Base-by-base conservation (phyloP, 2,329 filamentous ascomycete genomes). In the Diaporthe eres region DNA sequence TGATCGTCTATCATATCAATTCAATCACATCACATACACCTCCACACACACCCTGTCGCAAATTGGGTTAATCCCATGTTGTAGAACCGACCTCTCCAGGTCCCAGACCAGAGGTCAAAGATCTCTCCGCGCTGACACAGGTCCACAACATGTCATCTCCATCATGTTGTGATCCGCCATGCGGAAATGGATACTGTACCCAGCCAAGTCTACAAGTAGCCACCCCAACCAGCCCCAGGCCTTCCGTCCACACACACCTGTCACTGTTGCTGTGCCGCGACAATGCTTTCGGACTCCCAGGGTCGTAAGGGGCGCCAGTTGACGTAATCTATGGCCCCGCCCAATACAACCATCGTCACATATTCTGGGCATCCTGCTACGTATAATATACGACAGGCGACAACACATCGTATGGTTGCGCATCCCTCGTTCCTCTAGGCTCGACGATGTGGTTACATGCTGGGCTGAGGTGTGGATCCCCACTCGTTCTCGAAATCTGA, bases 381-480 rank as follows among this genome's bases (percentile, higher is more conserved):
- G 53, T 37, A 72, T 58, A 53, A n/a, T 42, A 37, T 49, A n/a
- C 28, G 42, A 39, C n/a, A 37, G 28, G 55, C 28, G 70, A 49
- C 42, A 44, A 58, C 57, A 53, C 28, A 72, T 72, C 71, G 58
- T 72, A 61, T 58, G 71, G 57, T 72, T 17, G 13, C n/a, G 22
- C 57, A 72, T 63, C 44, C 57, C 53, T 28, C 57, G n/a, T 22
- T 12, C 22, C 57, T 63, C 71, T 53, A 58, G 53, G n/a, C 28
- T 53, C 47, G 28, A 25, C 57, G 17, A 63, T 39, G 39, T 72
- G 71, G 71, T 72, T 72, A 49, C 71, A 72, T 72, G 42, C 71
- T 76, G 74, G 63, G 37, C 60, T 74, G 74, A 76, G 39, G 53
- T 68, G 70, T 74, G 70, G 71, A 55, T 60, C 57, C 58, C 60